A percentile compares a stretch with the other conserved stretches of the same genome.
These are phyloP conservation scores for Boletus rufocinnamomeus DNA, from an alignment of 768 basidiomycete species.

Conservation along the genomic window DNA sequence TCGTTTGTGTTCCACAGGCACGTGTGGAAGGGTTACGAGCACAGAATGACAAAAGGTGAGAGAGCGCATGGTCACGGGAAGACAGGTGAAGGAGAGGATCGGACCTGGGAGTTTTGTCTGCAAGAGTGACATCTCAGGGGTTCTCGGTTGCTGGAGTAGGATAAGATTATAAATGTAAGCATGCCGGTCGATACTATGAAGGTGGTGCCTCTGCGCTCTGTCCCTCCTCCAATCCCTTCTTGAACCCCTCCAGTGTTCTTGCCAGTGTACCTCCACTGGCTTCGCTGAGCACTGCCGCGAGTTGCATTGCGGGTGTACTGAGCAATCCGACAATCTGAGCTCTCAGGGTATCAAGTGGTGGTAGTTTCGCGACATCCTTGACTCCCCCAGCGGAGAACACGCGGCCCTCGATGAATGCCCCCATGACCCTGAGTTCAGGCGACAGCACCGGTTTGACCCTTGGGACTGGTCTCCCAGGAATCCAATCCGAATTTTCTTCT, in stretches of 20 bases:
- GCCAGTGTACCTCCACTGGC: slow-evolving; percentile 69
- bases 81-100: slow-evolving; percentile 74
- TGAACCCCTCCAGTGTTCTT: slow-evolving; percentile 74
- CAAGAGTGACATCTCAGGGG: slow-evolving; percentile 19
- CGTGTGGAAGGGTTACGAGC: slow-evolving; percentile 83
- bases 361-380: slow-evolving; percentile 68
- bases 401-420: slow-evolving; percentile 76
- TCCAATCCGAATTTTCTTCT: slow-evolving; percentile 59
- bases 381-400: slow-evolving; percentile 63
- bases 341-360: slow-evolving; percentile 72
- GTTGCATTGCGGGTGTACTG: slow-evolving; percentile 69
- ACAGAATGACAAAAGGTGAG: slow-evolving; percentile 93
- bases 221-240: slow-evolving; percentile 61
- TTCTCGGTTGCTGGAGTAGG: neutral
- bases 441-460: slow-evolving; percentile 52
- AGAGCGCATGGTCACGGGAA: slow-evolving; percentile 61
- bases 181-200: slow-evolving; percentile 21
- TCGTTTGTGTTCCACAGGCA: slow-evolving; percentile 78
- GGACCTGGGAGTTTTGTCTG: slow-evolving; percentile 88
- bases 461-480: slow-evolving; percentile 71
- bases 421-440: slow-evolving; percentile 73
- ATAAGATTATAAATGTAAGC: slow-evolving; percentile 12
- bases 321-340: slow-evolving; percentile 86
- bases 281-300: slow-evolving; percentile 69
- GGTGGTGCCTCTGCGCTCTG: slow-evolving; percentile 26